A percentile compares a stretch with the other conserved stretches of the same genome.
phyloP scores from a whole-genome alignment of 2,329 filamentous ascomycete species.

The Amauroascus verrucosus region DNA sequence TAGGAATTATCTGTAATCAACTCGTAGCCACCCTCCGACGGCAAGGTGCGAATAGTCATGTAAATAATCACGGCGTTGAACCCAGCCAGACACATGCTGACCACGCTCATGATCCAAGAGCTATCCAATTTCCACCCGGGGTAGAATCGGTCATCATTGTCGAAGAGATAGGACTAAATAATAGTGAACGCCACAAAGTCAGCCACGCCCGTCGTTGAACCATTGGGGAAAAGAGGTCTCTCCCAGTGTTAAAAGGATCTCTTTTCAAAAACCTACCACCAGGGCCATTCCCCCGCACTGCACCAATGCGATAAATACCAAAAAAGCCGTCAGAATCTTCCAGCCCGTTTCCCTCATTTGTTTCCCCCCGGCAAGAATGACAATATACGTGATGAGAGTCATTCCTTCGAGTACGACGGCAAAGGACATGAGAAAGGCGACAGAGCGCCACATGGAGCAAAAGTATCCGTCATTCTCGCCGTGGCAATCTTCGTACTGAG shows the following conservation, averaged over 20 bases:
- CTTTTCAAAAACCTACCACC: constrained; percentile 52
- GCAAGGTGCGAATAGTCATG: constrained; percentile 58
- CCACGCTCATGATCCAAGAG: constrained; percentile 63
- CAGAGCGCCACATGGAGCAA: constrained; percentile 83
- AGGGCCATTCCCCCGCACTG: constrained; percentile 70
- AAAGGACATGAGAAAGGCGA: constrained; percentile 80
- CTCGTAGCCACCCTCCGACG: constrained; percentile 78
- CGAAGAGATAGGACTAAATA: constrained; percentile 75
- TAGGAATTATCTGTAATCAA: constrained; percentile 45
- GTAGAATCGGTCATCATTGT: constrained; percentile 73
- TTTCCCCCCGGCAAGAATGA: constrained; percentile 69
- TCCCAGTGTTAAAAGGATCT: neutral
- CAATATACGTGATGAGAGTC: constrained; percentile 65
- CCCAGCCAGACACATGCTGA: constrained; percentile 48
- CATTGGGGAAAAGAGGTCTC: too few relatives aligned
- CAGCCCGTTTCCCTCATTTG: constrained; percentile 72
- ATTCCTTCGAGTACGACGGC: constrained; percentile 72
- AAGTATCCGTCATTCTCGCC: constrained; percentile 57
- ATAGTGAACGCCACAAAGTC: neutral
- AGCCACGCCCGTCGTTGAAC: neutral
- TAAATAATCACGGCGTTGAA: constrained; percentile 50
- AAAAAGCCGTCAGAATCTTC: constrained; percentile 59
- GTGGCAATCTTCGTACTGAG: constrained; percentile 55
- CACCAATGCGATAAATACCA: constrained; percentile 55
- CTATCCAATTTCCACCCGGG: constrained; percentile 71